Percentiles rank a stretch among this genome's conserved stretches.
phyloP scores from a whole-genome alignment of 2,329 filamentous ascomycete species.

The Talaromyces verruculosus region DNA sequence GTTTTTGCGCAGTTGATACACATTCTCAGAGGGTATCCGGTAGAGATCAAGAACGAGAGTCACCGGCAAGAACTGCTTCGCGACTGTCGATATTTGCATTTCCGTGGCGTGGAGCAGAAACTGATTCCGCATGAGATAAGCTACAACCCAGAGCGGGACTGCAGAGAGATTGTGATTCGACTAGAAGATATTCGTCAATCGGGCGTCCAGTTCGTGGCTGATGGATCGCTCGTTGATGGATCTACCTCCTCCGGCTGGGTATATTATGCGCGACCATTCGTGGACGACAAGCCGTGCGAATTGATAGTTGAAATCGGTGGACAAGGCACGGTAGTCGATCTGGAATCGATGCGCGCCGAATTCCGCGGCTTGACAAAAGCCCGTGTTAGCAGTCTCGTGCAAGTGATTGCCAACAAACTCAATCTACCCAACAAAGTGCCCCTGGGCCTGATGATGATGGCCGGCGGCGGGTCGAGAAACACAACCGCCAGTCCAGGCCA shows the following conservation, averaged over 20 bases:
- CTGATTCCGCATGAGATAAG: conserved; percentile 74
- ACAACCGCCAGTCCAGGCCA: conserved; percentile 67
- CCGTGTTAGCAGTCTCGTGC: conserved; percentile 70
- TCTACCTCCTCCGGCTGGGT: conserved; percentile 56
- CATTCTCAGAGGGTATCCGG: conserved; percentile 77
- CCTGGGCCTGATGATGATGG: conserved; percentile 65
- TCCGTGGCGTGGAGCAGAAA: conserved; percentile 86
- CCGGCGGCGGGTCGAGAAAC: conserved; percentile 58
- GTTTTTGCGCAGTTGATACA: conserved; percentile 81
- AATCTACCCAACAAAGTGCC: conserved; percentile 62
- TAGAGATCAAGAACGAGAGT: conserved; percentile 71
- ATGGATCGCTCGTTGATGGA: conserved; percentile 36
- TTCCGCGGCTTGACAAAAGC: conserved; percentile 72
- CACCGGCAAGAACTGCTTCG: conserved; percentile 76
- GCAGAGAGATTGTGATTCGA: conserved; percentile 74
- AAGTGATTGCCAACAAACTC: conserved; percentile 78
- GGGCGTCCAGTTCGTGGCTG: conserved; percentile 66
- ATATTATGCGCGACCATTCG: conserved; percentile 78
- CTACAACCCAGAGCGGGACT: conserved; percentile 68
- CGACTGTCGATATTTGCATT: conserved; percentile 89
- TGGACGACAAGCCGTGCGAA: conserved; percentile 72
- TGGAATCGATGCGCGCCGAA: conserved; percentile 59
- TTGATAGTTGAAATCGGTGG: conserved; percentile 77
- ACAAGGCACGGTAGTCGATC: conserved; percentile 62
- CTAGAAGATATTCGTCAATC: conserved; percentile 87